A percentile compares a stretch with the other conserved stretches of the same genome.
phyloP scores from a whole-genome alignment of 2,329 filamentous ascomycete species.

The Fusarium sp. region DNA sequence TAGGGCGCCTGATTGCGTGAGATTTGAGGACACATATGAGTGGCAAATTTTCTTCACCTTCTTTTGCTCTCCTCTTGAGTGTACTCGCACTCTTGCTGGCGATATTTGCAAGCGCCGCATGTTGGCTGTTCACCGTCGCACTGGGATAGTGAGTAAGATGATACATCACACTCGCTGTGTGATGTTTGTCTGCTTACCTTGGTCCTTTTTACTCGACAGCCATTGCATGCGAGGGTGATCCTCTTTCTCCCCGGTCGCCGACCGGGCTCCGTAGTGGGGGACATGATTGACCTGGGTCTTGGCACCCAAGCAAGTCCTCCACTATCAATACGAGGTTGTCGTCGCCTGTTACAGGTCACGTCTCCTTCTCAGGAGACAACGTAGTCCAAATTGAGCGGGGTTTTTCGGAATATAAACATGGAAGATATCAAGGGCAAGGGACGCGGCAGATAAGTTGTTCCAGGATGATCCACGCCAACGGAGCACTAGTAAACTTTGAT shows the following conservation, averaged over 20 bases:
- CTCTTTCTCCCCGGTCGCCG: conserved; percentile 2
- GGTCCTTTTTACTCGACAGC: conserved; percentile 16
- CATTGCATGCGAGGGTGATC: conserved; percentile 23
- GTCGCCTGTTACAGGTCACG: background rate
- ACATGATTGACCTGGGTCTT: background rate
- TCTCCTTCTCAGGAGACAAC: background rate
- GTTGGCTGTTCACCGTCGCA: conserved; percentile 21
- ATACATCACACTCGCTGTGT: background rate
- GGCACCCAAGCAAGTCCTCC: background rate
- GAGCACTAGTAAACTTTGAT: background rate
- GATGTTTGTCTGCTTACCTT: background rate
- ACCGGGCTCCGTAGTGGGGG: background rate
- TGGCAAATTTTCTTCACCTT: background rate
- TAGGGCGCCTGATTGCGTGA: conserved; percentile 9
- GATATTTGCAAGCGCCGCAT: conserved; percentile 14
- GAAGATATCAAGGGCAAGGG: background rate
- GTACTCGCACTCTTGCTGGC: conserved; percentile 19
- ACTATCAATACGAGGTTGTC: background rate
- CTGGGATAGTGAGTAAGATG: background rate
- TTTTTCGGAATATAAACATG: background rate
- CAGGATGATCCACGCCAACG: background rate
- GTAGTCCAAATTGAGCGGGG: background rate
- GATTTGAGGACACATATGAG: background rate
- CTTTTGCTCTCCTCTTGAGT: conserved; percentile 15
- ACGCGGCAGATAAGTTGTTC: background rate